phyloP scores from a whole-genome alignment of 164 flowering plant species.

The Litsea cubeba region DNA sequence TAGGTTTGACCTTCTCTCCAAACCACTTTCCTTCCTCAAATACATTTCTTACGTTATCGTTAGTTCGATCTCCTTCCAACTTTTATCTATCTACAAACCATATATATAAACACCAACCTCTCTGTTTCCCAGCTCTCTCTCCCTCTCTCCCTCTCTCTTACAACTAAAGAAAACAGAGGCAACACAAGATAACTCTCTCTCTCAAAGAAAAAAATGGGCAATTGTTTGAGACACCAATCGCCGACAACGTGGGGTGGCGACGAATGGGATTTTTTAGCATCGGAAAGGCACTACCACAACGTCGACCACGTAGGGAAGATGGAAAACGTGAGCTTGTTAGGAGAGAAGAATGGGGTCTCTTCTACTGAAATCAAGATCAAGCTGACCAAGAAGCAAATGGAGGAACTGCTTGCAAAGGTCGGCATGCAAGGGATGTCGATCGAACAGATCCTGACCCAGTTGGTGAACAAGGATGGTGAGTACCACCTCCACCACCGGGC shows the following conservation, averaged over 20 bases:
- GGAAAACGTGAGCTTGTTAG: background rate
- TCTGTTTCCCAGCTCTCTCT: too few relatives aligned
- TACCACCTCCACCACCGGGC: background rate
- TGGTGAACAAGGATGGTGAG: background rate
- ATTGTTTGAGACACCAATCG: background rate
- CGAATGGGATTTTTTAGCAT: background rate
- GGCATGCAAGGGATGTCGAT: background rate
- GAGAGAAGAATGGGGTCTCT: background rate
- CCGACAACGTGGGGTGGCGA: background rate
- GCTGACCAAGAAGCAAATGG: slow-evolving; percentile 11
- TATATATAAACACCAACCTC: too few relatives aligned
- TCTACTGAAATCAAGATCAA: slow-evolving; percentile 11
- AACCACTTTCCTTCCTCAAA: too few relatives aligned
- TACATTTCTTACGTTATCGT: too few relatives aligned
- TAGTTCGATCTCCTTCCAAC: too few relatives aligned
- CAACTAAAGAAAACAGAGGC: background rate
- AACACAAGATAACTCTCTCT: too few relatives aligned
- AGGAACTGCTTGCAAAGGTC: slow-evolving; percentile 2
- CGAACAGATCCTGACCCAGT: background rate
- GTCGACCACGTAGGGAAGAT: background rate
- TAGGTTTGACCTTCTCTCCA: too few relatives aligned
- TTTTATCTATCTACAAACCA: too few relatives aligned
- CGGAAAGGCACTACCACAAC: background rate
- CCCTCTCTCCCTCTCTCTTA: background rate
- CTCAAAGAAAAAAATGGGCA: background rate